Conservation (phyloP, 768 basidiomycete genomes). For the Tricholoma matsutake region DNA sequence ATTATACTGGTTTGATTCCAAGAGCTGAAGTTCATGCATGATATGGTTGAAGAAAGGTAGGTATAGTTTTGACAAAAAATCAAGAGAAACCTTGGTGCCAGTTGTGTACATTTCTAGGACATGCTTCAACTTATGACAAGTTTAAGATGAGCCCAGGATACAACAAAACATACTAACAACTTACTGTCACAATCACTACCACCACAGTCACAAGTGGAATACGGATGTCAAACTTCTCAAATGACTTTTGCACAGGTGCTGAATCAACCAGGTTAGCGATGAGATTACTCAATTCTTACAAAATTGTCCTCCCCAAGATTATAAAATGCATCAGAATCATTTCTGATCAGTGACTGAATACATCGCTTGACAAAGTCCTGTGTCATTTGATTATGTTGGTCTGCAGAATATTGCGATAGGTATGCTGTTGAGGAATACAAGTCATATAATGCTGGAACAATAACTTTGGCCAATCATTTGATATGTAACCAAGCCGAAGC, state of each 20-base stretch:
- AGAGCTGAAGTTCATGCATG: neutral
- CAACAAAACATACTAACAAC: neutral
- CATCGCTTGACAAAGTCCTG: neutral
- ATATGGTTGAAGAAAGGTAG: neutral
- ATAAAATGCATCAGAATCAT: neutral
- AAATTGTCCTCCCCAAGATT: neutral
- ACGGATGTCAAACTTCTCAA: neutral
- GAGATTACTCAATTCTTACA: neutral
- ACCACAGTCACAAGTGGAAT: neutral
- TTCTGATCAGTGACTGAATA: neutral
- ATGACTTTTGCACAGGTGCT: neutral
- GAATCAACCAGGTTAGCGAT: neutral
- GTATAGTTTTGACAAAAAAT: neutral
- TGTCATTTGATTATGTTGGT: neutral
- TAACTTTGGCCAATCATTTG: neutral
- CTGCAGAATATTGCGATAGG: neutral
- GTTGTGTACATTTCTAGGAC: neutral
- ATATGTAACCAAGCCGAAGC: neutral
- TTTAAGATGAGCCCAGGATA: neutral
- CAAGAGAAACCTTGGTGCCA: neutral
- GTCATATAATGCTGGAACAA: neutral
- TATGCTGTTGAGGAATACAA: neutral
- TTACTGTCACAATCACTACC: neutral
- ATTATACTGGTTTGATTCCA: neutral
- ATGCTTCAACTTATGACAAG: neutral